Conservation (phyloP, 2,329 filamentous ascomycete species). For the Curvularia sp. region DNA sequence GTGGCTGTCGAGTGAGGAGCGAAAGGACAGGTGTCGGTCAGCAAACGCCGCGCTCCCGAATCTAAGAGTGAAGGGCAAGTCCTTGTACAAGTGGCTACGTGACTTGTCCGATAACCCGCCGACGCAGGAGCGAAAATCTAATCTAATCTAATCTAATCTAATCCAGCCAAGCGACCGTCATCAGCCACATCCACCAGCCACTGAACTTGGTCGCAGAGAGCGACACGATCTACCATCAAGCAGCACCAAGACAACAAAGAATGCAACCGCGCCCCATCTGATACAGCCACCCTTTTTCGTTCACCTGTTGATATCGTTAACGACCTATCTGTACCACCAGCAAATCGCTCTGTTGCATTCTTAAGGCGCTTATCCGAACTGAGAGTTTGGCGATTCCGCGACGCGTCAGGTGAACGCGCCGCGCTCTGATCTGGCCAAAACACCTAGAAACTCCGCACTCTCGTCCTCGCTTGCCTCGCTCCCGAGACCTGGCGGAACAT, state of each 20-base stretch:
- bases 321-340: neutral
- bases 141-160: constrained; percentile 15
- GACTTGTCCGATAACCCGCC: constrained; percentile 28
- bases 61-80: constrained; percentile 5
- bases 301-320: neutral
- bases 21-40: constrained; percentile 22
- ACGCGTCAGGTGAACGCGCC: constrained; percentile 7
- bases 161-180: constrained; percentile 8
- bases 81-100: constrained; percentile 37
- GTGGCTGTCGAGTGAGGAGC: neutral
- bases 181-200: constrained; percentile 41
- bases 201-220: constrained; percentile 23
- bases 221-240: neutral
- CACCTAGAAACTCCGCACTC: neutral
- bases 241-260: constrained; percentile 17
- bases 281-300: constrained; percentile 11
- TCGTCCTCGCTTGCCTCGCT: neutral
- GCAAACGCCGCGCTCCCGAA: constrained; percentile 4
- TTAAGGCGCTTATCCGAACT: constrained; percentile 19
- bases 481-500: neutral
- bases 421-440: neutral
- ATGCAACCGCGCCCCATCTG: constrained; percentile 23
- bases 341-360: neutral
- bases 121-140: neutral
- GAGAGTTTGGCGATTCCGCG: constrained; percentile 6